Evolutionary conservation across 2,329 filamentous ascomycete genomes (phyloP).

Genomic region (Volutella citrinella): DNA sequence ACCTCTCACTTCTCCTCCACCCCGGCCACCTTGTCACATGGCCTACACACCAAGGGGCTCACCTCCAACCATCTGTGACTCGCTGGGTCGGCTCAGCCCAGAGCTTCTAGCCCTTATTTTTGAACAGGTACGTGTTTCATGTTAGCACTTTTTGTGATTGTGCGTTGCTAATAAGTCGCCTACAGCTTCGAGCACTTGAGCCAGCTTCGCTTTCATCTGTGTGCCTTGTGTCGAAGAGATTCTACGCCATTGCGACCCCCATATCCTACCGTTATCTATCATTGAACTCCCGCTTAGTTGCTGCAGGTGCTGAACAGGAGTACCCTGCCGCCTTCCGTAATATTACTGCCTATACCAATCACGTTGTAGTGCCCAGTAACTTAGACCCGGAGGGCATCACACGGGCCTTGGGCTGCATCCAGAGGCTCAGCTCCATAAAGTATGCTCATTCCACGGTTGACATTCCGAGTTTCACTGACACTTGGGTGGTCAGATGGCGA

Average conservation of each 20-base stretch:
- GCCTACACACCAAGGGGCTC: slow-evolving; percentile 2
- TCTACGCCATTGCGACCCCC: slow-evolving; percentile 41
- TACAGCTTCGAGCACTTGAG: slow-evolving; percentile 39
- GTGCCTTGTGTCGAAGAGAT: slow-evolving; percentile 37
- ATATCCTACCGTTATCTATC: slow-evolving; percentile 38
- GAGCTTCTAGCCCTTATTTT: slow-evolving; percentile 43
- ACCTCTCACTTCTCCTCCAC: slow-evolving; percentile 9
- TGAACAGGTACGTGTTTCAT: slow-evolving; percentile 35
- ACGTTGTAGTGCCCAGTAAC: slow-evolving; percentile 39
- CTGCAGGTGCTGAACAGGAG: slow-evolving; percentile 27
- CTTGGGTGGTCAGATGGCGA: slow-evolving; percentile 35
- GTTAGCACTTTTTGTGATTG: too few relatives aligned
- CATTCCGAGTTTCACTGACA: slow-evolving; percentile 39
- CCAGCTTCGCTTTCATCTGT: slow-evolving; percentile 28
- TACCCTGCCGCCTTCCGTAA: slow-evolving; percentile 33
- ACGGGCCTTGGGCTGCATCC: slow-evolving; percentile 33
- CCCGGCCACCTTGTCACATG: slow-evolving; percentile 7
- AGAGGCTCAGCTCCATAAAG: slow-evolving; percentile 38
- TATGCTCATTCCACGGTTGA: slow-evolving; percentile 20
- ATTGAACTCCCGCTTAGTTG: slow-evolving; percentile 37
- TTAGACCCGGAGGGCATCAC: slow-evolving; percentile 36
- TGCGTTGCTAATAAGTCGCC: slow-evolving; percentile 13
- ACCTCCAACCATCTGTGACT: slow-evolving; percentile 9
- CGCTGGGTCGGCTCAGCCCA: slow-evolving; percentile 35
- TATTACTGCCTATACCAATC: slow-evolving; percentile 37